These are phyloP conservation scores for Leccinum boreale DNA, from an alignment of 768 basidiomycete genomes.

Conservation along the genomic window DNA sequence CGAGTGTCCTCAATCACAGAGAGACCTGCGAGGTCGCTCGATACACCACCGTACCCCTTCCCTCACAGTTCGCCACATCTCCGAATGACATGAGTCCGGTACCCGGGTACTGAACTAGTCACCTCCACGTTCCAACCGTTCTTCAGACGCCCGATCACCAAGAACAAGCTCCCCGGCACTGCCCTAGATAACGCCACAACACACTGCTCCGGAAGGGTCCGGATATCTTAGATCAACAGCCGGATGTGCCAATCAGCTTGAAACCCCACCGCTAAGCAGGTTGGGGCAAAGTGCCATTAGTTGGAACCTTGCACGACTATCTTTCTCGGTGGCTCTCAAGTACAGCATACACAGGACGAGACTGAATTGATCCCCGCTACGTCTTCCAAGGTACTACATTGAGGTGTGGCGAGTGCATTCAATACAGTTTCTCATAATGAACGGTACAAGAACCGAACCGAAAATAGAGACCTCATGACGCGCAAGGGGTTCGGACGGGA, in stretches of 20 bases:
- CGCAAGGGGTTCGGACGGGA: not conserved
- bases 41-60: not conserved
- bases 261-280: not conserved
- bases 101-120: not conserved
- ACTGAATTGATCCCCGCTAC: not conserved
- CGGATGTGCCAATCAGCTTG: not conserved
- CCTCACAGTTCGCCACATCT: not conserved
- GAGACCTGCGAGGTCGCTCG: not conserved
- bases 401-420: not conserved
- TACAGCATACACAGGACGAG: not conserved
- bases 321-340: too few species aligned
- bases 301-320: not conserved
- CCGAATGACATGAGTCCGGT: not conserved
- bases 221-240: not conserved
- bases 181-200: not conserved
- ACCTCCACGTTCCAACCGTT: not conserved
- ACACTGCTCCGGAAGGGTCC: not conserved
- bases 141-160: not conserved
- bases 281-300: too few species aligned
- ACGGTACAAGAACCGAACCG: too few species aligned
- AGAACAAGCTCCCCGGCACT: not conserved
- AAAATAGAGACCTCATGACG: too few species aligned
- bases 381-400: not conserved
- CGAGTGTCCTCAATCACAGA: not conserved
- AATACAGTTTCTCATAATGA: not conserved